Evolutionary conservation across 2,329 filamentous ascomycete species (phyloP), one percentile per base, ranked within the genome.

Genomic region (Coniella vitis): DNA sequence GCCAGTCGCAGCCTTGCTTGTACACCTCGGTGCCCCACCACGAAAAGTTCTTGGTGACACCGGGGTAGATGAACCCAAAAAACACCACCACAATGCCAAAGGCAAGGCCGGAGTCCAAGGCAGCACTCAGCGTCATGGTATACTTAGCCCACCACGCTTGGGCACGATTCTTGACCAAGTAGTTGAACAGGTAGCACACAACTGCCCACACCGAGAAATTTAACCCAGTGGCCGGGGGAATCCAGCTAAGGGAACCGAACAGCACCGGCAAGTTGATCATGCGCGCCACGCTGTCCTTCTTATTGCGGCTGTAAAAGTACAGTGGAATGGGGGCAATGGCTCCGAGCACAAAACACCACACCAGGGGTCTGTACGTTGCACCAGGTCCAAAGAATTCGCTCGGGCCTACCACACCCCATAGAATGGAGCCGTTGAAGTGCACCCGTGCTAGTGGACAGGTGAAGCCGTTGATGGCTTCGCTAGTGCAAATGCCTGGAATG

Each of bases 1-100:
- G 74, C 87, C 87, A 93, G 69, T 93, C 87, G 64, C 87, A 93
- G 17, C 88, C 87, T 64, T 82, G 75, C 65, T 89, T 90, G 63
- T 89, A 90, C 4, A 91, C 76, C 61, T 93, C 86, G 0, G 89
- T 94, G 0, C 89, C 89, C 89, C 88, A 94, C 89, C 88, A 94
- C 49, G 73, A 80, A 61, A 93, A 90, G 22, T 75, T 73, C 35
- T 79, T 75, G 71, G 84, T 85, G 72, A 75, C 79, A 0, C 86
- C 86, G 0, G 88, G 85, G 61, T 90, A 91, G n/a, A 93, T 76
- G 56, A 94, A 86, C 1, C 82, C 86, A 59, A 95, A 91, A 63
- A 94, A 94, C 21, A 93, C 83, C 4, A 91, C 78, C 9, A 94
- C 82, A 32, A 93, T 83, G 22, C 86, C 86, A 59, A 90, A 87